Evolutionary conservation across 352 stramenopile species (phyloP), one percentile per base, ranked within the genome.

Genomic region (Phytopythium aichiense): DNA sequence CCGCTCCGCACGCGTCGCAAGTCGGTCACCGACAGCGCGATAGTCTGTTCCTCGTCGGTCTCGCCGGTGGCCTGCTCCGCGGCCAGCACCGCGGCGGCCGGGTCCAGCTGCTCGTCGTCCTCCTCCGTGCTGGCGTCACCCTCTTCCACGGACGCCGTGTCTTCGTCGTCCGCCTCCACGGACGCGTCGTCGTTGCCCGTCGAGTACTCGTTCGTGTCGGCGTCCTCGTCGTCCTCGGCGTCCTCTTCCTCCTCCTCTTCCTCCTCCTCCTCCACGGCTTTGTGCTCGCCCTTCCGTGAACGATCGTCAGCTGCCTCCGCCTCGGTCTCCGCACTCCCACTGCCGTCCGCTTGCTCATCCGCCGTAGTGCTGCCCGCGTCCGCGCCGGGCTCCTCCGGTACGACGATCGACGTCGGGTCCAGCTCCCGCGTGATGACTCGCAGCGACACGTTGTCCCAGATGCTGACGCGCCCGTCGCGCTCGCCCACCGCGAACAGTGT

Each of bases 371-470:
- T 45, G 40, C 40, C 40, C 11, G 35, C 56, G 28, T 31, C n/a
- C 3, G 13, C 25, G 40, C 54, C 38, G n/a, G 64, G 62, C 33
- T 69, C 66, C 2, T 49, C 50, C 20, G 81, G 75, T n/a, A 88
- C 40, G 8, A 69, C 58, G 37, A 89, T 81, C 7, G 81, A 67
- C 48, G 82, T 89, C 38, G 86, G 86, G 43, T 92, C 82, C 51
- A 94, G 69, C 63, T 92, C 82, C 3, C 83, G 78, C 46, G 80
- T 91, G 66, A 92, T 88, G 31, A 89, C 83, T 28, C 80, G 82
- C 16, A 94, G 79, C 8, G 75, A 87, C 31, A 81, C 85, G 58
- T 91, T 92, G 66, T 94, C 86, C 86, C 86, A 94, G 30, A 94
- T 77, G 11, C 74, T 91, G n/a, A 94, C 72, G 45, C 84, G 77